A percentile compares a stretch with the other conserved stretches of the same genome.
These are phyloP conservation scores for Sporothrix brasiliensis DNA, from an alignment of 2,329 filamentous ascomycete species.

Conservation along the genomic window DNA sequence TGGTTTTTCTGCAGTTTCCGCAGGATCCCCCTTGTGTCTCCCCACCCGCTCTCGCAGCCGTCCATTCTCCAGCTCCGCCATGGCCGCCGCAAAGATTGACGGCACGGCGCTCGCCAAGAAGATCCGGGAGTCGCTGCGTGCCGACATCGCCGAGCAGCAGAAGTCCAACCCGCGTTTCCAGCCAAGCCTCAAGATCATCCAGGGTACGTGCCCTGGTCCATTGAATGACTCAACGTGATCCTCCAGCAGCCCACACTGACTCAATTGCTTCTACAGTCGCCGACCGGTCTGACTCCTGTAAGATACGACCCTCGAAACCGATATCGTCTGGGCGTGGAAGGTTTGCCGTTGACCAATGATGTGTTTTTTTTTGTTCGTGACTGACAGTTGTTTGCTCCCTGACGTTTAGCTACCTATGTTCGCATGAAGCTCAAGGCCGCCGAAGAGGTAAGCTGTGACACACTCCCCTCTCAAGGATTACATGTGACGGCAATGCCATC, in stretches of 20 bases:
- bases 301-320: conserved; percentile 39
- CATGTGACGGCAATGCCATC: not conserved
- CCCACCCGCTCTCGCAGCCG: not conserved
- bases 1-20: not conserved
- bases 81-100: conserved; percentile 91
- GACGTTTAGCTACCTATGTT: conserved; percentile 82
- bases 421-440: conserved; percentile 99
- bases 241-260: conserved; percentile 13
- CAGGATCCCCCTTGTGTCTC: no score
- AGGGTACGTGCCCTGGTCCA: conserved; percentile 62
- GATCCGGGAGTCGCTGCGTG: conserved; percentile 80
- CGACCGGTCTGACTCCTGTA: conserved; percentile 89
- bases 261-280: conserved; percentile 63
- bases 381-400: not conserved
- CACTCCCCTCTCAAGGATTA: not conserved
- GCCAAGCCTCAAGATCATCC: conserved; percentile 90
- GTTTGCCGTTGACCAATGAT: not conserved
- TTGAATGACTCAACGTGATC: not conserved
- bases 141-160: conserved; percentile 80
- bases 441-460: conserved; percentile 68
- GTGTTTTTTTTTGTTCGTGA: not conserved
- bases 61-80: conserved; percentile 59
- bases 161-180: conserved; percentile 81
- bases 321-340: not conserved
- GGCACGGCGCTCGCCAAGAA: conserved; percentile 91